Evolutionary conservation across 768 basidiomycete genomes (phyloP), one percentile per base, ranked within the genome.

Genomic region (Crassisporium funariophilum): DNA sequence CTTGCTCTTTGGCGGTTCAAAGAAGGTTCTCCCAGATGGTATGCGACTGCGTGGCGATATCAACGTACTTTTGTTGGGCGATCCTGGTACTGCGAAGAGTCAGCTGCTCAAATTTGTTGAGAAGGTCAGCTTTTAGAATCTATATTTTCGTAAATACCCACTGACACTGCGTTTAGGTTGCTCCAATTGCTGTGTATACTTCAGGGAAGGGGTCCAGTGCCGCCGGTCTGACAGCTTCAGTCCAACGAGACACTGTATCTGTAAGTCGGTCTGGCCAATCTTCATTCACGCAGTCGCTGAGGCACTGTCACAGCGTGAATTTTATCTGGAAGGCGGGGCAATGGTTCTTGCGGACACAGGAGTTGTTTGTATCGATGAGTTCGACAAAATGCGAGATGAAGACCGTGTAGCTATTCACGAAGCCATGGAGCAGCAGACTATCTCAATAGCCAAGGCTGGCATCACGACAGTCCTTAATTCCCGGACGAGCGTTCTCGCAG

Each of bases 391-490:
- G 97, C 78, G 95, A 29, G 97, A 99, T 56, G 95, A 98, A 67
- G 97, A 99, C 65, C 84, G 97, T 45, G 97, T 98, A 4, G 97
- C 97, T 0, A 98, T 98, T 49, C 97, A 98, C 68, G 97, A 98
- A 71, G 97, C 95, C 11, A 99, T 99, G 97, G 97, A 99, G 61
- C 97, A 99, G 62, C 95, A 98, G 61, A 99, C 97, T 0, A 98
- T 99, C 56, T 98, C 97, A 2, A 98, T 99, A 53, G 95, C 95
- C 13, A 98, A 99, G 65, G 97, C 97, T 4, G 97, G 95, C 51
- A 99, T 99, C 46, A 98, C 97, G 0, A 99, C 95, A 2, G 92
- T 98, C 5, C 71, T 99, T 9, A 99, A 99, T 68, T 95, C 94
- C 1, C 73, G 95, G 29, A 98, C 97, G 0, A 94, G 91, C 51